Conservation (phyloP, 164 flowering plant genomes). For the Magnolia kwangsiensis region DNA sequence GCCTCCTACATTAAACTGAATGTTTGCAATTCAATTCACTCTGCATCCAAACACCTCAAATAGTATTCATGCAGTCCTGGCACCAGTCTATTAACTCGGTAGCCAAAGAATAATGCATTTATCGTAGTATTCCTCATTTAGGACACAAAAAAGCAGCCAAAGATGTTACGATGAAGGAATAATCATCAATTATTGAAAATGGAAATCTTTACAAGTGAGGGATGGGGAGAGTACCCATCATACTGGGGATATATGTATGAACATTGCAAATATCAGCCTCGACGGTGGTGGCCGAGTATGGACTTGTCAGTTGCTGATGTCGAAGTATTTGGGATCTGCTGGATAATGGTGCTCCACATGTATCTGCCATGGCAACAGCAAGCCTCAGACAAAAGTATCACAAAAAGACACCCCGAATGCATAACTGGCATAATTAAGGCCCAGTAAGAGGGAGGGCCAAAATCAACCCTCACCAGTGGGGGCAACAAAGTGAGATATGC, state of each 20-base stretch:
- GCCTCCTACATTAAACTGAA: too few species aligned
- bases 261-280: slow-evolving; percentile 22
- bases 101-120: too few species aligned
- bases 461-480: too few species aligned
- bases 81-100: too few species aligned
- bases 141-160: neutral
- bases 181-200: slow-evolving; percentile 11
- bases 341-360: slow-evolving; percentile 82
- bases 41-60: too few species aligned
- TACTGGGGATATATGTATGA: slow-evolving; percentile 1
- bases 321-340: slow-evolving; percentile 79
- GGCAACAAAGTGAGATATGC: too few species aligned
- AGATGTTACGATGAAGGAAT: neutral
- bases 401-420: neutral
- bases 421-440: neutral
- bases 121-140: too few species aligned
- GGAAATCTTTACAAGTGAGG: slow-evolving; percentile 24
- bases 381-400: slow-evolving; percentile 2
- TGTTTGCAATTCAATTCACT: too few species aligned
- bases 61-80: too few species aligned
- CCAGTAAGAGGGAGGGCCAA: neutral
- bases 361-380: slow-evolving; percentile 53
- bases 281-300: neutral
- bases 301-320: slow-evolving; percentile 44
- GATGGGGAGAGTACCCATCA: slow-evolving; percentile 14